Percentiles rank a stretch among this genome's conserved stretches.
phyloP scores from a whole-genome alignment of 2,329 filamentous ascomycete species.

The Fusarium sp. region DNA sequence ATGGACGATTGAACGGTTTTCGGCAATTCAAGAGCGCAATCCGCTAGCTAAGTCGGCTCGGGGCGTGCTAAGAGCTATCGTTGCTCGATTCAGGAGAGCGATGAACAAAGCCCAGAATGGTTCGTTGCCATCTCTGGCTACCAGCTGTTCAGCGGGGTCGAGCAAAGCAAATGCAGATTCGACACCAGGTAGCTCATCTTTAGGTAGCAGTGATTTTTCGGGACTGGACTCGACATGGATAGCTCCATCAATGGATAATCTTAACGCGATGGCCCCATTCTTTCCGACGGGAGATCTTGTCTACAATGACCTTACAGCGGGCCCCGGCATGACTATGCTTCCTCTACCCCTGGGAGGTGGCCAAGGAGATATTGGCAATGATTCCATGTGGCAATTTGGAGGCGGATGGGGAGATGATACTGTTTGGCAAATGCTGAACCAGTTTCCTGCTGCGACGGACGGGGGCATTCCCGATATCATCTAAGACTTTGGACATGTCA shows the following conservation, averaged over 20 bases:
- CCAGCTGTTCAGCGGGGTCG: neutral
- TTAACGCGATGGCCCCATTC: conserved; percentile 64
- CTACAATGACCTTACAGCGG: conserved; percentile 66
- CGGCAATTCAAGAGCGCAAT: conserved; percentile 66
- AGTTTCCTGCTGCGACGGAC: conserved; percentile 52
- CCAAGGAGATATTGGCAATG: conserved; percentile 15
- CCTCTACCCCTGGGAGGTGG: conserved; percentile 25
- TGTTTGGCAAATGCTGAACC: conserved; percentile 68
- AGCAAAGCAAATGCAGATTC: conserved; percentile 17
- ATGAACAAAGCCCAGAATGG: conserved; percentile 50
- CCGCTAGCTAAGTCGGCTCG: conserved; percentile 65
- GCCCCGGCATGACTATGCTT: conserved; percentile 47
- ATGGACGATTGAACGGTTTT: conserved; percentile 69
- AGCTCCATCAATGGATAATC: conserved; percentile 60
- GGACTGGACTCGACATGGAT: conserved; percentile 51
- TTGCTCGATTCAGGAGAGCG: conserved; percentile 64
- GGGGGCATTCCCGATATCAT: conserved; percentile 7
- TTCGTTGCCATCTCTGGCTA: conserved; percentile 18
- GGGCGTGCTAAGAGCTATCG: conserved; percentile 66
- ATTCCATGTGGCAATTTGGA: conserved; percentile 62
- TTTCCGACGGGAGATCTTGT: conserved; percentile 68
- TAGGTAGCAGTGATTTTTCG: conserved; percentile 9
- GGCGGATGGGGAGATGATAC: conserved; percentile 67
- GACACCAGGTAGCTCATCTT: conserved; percentile 29
- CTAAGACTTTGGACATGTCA: neutral